Evolutionary conservation across 2,329 filamentous ascomycete species (phyloP).

Genomic region (Penicillium fuscoglaucum): DNA sequence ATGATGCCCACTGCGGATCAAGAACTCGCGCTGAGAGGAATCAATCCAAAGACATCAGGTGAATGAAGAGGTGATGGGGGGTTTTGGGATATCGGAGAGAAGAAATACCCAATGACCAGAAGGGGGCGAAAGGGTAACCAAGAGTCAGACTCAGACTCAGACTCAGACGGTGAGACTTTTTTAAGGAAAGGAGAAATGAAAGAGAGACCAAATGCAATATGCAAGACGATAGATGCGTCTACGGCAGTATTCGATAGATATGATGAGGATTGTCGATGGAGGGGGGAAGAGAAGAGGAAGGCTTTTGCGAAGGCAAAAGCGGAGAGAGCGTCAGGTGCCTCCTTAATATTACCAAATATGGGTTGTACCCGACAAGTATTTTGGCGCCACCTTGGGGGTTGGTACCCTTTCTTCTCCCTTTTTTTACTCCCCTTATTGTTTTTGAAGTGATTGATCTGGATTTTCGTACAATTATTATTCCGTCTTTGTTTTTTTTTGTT

Average conservation of each 20-base stretch:
- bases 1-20: constrained; percentile 15
- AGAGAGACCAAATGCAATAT: constrained; percentile 12
- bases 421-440: constrained; percentile 7
- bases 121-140: constrained; percentile 10
- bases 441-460: not conserved
- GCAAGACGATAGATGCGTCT: constrained; percentile 7
- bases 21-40: constrained; percentile 9
- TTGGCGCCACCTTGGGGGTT: constrained; percentile 19
- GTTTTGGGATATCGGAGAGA: not conserved
- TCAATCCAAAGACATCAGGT: constrained; percentile 26
- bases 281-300: constrained; percentile 18
- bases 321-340: constrained; percentile 34
- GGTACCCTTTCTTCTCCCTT: constrained; percentile 13
- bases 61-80: constrained; percentile 4
- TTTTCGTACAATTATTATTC: constrained; percentile 7
- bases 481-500: constrained; percentile 5
- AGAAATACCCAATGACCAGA: constrained; percentile 9
- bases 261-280: constrained; percentile 12
- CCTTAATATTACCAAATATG: constrained; percentile 29
- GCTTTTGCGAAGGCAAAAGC: constrained; percentile 25
- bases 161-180: not conserved
- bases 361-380: constrained; percentile 19
- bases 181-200: constrained; percentile 5
- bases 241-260: constrained; percentile 4
- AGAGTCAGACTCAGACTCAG: not conserved